Conservation (phyloP, 331 rosid species). For the Cucumis variabilis region DNA sequence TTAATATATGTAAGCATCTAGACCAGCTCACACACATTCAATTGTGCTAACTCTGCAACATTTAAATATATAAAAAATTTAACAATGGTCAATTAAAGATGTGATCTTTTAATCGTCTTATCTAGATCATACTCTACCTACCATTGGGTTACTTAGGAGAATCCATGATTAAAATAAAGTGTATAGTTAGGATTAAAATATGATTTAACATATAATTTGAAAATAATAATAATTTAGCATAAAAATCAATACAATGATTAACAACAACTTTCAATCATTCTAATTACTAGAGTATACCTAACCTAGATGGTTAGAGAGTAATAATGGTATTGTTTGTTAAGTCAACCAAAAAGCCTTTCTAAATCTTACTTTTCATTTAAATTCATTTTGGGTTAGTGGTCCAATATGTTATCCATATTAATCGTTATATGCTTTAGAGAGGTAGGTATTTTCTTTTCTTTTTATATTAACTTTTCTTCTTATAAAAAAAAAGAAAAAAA, state of each 20-base stretch:
- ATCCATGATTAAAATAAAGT: too few relatives aligned
- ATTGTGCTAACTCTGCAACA: too few relatives aligned
- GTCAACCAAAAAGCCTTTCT: not conserved
- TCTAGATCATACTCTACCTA: too few relatives aligned
- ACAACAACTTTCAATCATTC: not conserved
- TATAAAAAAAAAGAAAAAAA: rapidly evolving
- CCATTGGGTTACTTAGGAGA: too few relatives aligned
- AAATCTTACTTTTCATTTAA: not conserved
- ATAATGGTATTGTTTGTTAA: not conserved
- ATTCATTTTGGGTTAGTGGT: slow-evolving; percentile 4
- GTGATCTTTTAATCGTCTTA: too few relatives aligned
- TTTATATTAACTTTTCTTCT: too few relatives aligned
- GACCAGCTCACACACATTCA: too few relatives aligned
- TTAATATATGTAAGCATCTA: too few relatives aligned
- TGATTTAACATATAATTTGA: not conserved
- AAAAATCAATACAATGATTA: not conserved
- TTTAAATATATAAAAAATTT: too few relatives aligned
- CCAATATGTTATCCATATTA: not conserved
- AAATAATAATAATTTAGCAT: not conserved
- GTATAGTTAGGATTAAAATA: not conserved
- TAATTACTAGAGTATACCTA: not conserved
- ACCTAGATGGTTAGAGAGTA: not conserved
- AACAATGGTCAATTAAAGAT: too few relatives aligned
- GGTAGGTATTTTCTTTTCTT: not conserved
- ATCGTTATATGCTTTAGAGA: not conserved